Base-by-base conservation (phyloP, 768 basidiomycete species). In the Boletus reticulatus region DNA sequence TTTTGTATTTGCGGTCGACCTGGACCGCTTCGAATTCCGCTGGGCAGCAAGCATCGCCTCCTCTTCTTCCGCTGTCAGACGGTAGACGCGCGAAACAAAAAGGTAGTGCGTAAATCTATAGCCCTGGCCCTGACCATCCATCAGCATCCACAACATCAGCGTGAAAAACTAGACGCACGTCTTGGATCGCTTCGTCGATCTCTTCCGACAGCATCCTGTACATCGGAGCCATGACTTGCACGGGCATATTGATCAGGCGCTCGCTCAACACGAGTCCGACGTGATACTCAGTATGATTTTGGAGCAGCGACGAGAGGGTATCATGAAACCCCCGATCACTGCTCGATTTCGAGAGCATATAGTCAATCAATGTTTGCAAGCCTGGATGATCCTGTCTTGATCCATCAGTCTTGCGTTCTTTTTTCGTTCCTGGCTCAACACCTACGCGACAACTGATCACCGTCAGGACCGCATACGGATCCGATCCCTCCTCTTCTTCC, bases 211-310 rank as follows among this genome's bases (percentile, higher is more conserved):
- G 78, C 89, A 98, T 94, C 43, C 79, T 79, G 71, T 95, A 98
- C 86, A 97, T 88, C 1, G 93, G 94, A 6, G 94, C 89, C 10
- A 95, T 80, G 36, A 94, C 84, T 62, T 98, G 92, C 14, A 94
- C 88, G 0, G 96, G 96, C 87, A 99, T 95, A 69, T 98, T 99
- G 61, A 97, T 80, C 48, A 98, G 77, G 0, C 96, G 80, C 69
- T 97, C 93, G 59, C 87, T 89, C 60, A 99, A 76, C 10, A 98
- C 79, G 17, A 97, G 78, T 3, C 92, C 96, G 44, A 96, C 83
- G 57, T 89, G 60, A 19, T 14, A 4, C 11, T 24, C 22, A n/a
- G 17, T 29, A 7, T 52, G 47, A 11, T 53, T 12, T 1, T 39
- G 41, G 4, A 66, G 44, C 7, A 89, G 75, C 11, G 71, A 67